A percentile compares a stretch with the other conserved stretches of the same genome.
These are phyloP conservation scores for Penicillium sp. DNA, from an alignment of 2,329 filamentous ascomycete genomes.

Conservation along the genomic window DNA sequence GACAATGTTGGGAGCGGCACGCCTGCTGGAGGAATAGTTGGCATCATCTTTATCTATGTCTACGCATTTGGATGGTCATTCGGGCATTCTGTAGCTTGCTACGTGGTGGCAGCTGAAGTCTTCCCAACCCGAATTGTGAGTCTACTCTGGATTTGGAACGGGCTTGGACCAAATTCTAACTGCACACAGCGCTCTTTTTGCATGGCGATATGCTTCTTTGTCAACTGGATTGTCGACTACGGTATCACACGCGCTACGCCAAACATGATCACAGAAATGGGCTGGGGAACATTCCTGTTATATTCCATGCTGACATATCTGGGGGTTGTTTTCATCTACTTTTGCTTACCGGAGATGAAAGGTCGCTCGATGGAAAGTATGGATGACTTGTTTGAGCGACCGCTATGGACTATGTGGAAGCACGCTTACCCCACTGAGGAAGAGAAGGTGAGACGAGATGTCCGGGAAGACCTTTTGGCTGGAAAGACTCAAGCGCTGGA, in stretches of 20 bases:
- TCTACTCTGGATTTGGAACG: background rate
- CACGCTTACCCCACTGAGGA: slow-evolving; percentile 44
- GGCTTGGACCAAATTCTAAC: background rate
- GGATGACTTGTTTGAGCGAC: slow-evolving; percentile 36
- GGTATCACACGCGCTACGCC: slow-evolving; percentile 34
- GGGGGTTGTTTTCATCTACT: slow-evolving; percentile 36
- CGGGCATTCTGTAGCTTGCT: slow-evolving; percentile 32
- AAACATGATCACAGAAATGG: slow-evolving; percentile 40
- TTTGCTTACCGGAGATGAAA: slow-evolving; percentile 36
- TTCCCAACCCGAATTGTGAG: slow-evolving; percentile 32
- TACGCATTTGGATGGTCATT: slow-evolving; percentile 37
- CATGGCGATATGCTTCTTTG: slow-evolving; percentile 32
- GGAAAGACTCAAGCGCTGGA: slow-evolving; percentile 11
- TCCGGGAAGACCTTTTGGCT: slow-evolving; percentile 22
- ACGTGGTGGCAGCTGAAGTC: slow-evolving; percentile 30
- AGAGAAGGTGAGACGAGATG: slow-evolving; percentile 36
- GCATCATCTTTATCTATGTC: slow-evolving; percentile 40
- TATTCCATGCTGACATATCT: slow-evolving; percentile 40
- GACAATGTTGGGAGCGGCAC: slow-evolving; percentile 33
- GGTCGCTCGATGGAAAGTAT: slow-evolving; percentile 36
- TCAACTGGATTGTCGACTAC: slow-evolving; percentile 36
- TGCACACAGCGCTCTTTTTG: slow-evolving; percentile 26
- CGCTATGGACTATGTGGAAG: slow-evolving; percentile 46
- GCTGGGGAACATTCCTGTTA: slow-evolving; percentile 40
- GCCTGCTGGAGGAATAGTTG: slow-evolving; percentile 43